Evolutionary conservation across 352 stramenopile species (phyloP).

Genomic region (Globisporangium megalacanthum): DNA sequence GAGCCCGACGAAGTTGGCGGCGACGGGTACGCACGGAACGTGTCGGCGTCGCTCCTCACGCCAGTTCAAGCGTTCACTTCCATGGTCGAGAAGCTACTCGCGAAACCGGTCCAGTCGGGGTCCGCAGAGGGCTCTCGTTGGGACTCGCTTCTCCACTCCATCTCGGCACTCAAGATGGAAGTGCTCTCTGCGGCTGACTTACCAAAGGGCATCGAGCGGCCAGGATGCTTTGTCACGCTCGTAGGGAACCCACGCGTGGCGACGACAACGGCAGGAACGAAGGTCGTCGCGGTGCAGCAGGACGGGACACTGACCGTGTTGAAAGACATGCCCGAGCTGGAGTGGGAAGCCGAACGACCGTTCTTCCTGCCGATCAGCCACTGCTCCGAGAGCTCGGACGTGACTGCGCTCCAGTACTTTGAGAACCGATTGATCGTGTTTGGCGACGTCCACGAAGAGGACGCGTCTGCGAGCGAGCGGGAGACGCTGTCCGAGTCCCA

Average conservation of each 20-base stretch:
- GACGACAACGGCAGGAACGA: slow-evolving; percentile 1
- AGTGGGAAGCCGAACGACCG: slow-evolving; percentile 13
- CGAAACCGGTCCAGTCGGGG: slow-evolving; percentile 20
- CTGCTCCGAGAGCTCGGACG: slow-evolving; percentile 4
- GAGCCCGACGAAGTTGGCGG: slow-evolving; percentile 1
- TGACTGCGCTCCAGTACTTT: slow-evolving; percentile 23
- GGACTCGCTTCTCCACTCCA: slow-evolving; percentile 26
- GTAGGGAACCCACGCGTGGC: slow-evolving; percentile 24
- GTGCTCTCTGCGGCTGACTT: slow-evolving; percentile 43
- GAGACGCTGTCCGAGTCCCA: slow-evolving; percentile 1
- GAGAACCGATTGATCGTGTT: slow-evolving; percentile 19
- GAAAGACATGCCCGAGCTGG: slow-evolving; percentile 6
- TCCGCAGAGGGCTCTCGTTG: slow-evolving; percentile 18
- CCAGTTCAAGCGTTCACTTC: slow-evolving; percentile 42
- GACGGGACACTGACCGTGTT: slow-evolving; percentile 23
- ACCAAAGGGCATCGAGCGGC: slow-evolving; percentile 20
- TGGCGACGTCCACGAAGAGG: slow-evolving; percentile 13
- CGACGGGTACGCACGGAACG: slow-evolving; percentile 3
- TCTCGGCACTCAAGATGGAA: slow-evolving; percentile 38
- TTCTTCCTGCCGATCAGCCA: slow-evolving; percentile 17
- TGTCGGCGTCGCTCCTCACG: background rate
- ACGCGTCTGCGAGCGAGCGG: background rate
- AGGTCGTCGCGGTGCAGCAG: slow-evolving; percentile 10
- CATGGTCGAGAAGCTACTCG: slow-evolving; percentile 29
- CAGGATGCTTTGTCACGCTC: slow-evolving; percentile 42